Evolutionary conservation across 768 basidiomycete species (phyloP).

Genomic region (Termitomyces sp.): DNA sequence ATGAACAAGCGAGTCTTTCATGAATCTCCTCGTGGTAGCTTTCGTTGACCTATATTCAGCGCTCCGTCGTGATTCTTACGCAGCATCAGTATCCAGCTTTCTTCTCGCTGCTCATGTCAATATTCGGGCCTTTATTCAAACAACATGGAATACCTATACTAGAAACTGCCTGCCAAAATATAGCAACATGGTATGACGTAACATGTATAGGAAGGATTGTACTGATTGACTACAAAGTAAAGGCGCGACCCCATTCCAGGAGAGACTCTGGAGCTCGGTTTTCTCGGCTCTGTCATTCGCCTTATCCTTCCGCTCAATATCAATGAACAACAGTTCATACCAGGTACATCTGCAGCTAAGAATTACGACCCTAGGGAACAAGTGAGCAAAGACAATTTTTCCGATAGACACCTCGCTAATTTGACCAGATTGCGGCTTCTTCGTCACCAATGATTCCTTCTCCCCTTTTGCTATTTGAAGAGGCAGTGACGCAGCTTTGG

Average conservation of each 20-base stretch:
- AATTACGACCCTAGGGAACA: conserved; percentile 52
- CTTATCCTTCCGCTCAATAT: conserved; percentile 65
- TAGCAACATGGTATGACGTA: conserved; percentile 71
- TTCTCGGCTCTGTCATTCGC: conserved; percentile 74
- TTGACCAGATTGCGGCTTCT: conserved; percentile 63
- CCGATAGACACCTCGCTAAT: conserved; percentile 6
- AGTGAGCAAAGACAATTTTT: conserved; percentile 31
- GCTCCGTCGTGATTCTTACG: conserved; percentile 78
- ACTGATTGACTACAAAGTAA: conserved; percentile 41
- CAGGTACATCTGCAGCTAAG: conserved; percentile 46
- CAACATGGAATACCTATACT: conserved; percentile 76
- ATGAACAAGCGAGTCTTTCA: conserved; percentile 58
- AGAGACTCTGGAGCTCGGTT: conserved; percentile 70
- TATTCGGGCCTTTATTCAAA: conserved; percentile 74
- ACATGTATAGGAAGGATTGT: conserved; percentile 4
- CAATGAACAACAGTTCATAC: conserved; percentile 73
- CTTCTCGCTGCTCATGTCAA: conserved; percentile 63
- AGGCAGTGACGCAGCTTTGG: conserved; percentile 66
- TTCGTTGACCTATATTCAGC: conserved; percentile 33
- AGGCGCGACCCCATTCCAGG: conserved; percentile 80
- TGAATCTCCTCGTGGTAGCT: conserved; percentile 1
- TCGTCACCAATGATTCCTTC: conserved; percentile 56
- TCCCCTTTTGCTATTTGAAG: conserved; percentile 60
- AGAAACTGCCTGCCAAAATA: conserved; percentile 83
- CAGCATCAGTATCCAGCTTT: conserved; percentile 80